Evolutionary conservation across 2,329 filamentous ascomycete genomes (phyloP).

Genomic region (Diaporthe citriasiana): DNA sequence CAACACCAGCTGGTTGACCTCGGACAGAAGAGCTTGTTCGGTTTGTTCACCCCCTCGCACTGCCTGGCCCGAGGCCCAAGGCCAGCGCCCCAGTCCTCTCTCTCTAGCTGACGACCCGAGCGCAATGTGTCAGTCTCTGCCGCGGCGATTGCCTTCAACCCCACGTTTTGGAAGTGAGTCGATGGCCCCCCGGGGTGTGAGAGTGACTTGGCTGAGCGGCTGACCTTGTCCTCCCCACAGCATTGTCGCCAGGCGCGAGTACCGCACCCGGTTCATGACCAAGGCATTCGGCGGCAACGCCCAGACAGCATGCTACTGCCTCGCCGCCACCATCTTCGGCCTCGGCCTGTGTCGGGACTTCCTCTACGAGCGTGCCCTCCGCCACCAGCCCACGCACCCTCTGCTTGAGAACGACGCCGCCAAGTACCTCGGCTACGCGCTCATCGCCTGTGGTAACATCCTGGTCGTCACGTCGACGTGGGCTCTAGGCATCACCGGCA

Average conservation of each 20-base stretch:
- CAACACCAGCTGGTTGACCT: slow-evolving; percentile 69
- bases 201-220: neutral
- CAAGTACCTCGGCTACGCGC: slow-evolving; percentile 75
- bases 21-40: slow-evolving; percentile 74
- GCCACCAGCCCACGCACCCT: slow-evolving; percentile 81
- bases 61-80: slow-evolving; percentile 26
- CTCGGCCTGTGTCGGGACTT: slow-evolving; percentile 90
- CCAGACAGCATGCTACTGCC: slow-evolving; percentile 87
- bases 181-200: neutral
- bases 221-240: slow-evolving; percentile 54
- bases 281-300: slow-evolving; percentile 85
- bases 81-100: slow-evolving; percentile 20
- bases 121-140: slow-evolving; percentile 76
- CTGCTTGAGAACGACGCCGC: slow-evolving; percentile 73
- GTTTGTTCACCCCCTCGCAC: slow-evolving; percentile 62
- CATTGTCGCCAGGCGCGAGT: slow-evolving; percentile 67
- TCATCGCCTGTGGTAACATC: slow-evolving; percentile 83
- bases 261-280: slow-evolving; percentile 90
- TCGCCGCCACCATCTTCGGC: slow-evolving; percentile 90
- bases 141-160: slow-evolving; percentile 90
- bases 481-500: slow-evolving; percentile 93
- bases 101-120: slow-evolving; percentile 45
- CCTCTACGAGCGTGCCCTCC: slow-evolving; percentile 88
- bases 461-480: slow-evolving; percentile 92
- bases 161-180: slow-evolving; percentile 98